Evolutionary conservation across 257 asterid species (phyloP), one percentile per base, ranked within the genome.

Genomic region (Solanum megistacrolobum): DNA sequence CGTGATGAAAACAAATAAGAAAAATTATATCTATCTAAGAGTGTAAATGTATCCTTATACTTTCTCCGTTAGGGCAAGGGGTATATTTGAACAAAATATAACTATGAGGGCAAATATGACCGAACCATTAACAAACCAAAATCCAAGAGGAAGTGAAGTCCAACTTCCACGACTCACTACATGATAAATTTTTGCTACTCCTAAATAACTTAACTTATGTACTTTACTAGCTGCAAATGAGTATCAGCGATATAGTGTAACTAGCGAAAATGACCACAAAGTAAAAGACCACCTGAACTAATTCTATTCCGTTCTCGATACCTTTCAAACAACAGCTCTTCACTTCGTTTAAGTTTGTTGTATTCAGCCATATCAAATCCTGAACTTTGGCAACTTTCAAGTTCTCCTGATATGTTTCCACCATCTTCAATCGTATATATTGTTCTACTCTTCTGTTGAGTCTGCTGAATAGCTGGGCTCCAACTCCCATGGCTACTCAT

Each of bases 401-500:
- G 68, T 69, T 86, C 88, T 66, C 74, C 43, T 52, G 46, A 31
- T 83, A 86, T 76, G 81, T 83, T 85, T 87, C 71, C 74, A 14
- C 29, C 65, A 66, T 79, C 91, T 32, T 87, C 93, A 60, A 82
- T 73, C 23, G 76, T 82, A 81, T 46, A 58, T 1, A 39, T 73
- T 73, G 75, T 2, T 32, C 60, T 72, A 32, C 16, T 86, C 68
- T 82, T 32, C 69, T 87, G 88, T 36, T 84, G 89, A 84, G 14
- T 86, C 21, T 16, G 84, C 65, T 87, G 83, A 60, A 86, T 38
- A 72, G 91, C 93, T 0, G 93, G 93, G 83, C 92, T 94, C 93
- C 95, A 95, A 90, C 99, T 95, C 73, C 95, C 98, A n/a, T 86
- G 92, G 87, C 98, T 93, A 93, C 98, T 93, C 83, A 85, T 46